Base-by-base conservation (phyloP, 2,329 filamentous ascomycete species). In the Corniculantispora saksenae region DNA sequence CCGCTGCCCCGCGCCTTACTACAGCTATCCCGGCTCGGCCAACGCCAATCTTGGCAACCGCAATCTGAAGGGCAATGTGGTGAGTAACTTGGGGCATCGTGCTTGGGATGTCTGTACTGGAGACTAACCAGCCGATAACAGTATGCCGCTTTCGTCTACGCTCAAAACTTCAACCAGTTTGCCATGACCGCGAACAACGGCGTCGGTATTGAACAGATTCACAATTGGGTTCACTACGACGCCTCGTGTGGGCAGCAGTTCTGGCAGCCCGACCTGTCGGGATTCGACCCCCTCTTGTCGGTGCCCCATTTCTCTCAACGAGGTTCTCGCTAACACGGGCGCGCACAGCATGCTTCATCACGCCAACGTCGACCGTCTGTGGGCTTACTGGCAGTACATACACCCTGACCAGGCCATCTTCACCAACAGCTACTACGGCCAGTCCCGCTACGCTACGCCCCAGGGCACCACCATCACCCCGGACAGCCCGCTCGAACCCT, bases 291-390 rank as follows among this genome's bases (percentile, higher is more conserved):
- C n/a, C 70, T 78, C n/a, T 78, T 78, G 68, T 71, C 63, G 48
- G 70, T 66, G 21, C 7, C 12, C 38, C 17, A 7, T 43, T 13
- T 15, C 38, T 15, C 17, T 19, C 38, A 13, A 43, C 38, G 17
- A 13, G 4, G 38, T 43, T 32, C 32, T 10, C 32, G 6, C 32
- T 32, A 32, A 32, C n/a, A 29, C 38, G 9, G 6, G 17, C 40
- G 9, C 17, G 25, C 12, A 21, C 51, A 69, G 67, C 66, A 78
- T 75, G 75, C 72, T 78, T 7, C 76, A 78, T 62, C 78, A 78
- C 74, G 74, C 80, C 68, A 85, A 88, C 69, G 80, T 88, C 64
- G 85, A 88, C 68, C 81, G 86, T 23, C 78, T 88, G 29, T 86
- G 86, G 71, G 80, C 83, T 4, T 74, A 80, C 66, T 81, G 78